Conservation (phyloP, 495 filamentous ascomycete species). For the Neurospora sp. region DNA sequence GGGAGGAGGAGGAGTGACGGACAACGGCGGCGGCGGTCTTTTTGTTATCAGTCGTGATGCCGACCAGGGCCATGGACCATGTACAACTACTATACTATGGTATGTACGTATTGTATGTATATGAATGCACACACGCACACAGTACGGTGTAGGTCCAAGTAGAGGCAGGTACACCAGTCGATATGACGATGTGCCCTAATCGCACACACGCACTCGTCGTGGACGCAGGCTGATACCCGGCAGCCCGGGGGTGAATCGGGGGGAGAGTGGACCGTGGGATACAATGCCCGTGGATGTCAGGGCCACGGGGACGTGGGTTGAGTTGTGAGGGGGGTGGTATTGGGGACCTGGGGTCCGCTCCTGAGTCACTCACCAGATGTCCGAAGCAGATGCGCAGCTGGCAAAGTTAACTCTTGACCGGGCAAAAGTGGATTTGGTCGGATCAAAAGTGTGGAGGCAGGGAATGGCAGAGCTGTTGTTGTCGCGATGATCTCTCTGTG, state of each 20-base stretch:
- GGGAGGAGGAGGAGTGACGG: neutral
- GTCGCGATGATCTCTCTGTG: conserved; percentile 44
- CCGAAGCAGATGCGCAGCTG: conserved; percentile 22
- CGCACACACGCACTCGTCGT: neutral
- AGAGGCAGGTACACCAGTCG: neutral
- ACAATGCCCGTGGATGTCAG: conserved; percentile 4
- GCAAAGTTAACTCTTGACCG: conserved; percentile 26
- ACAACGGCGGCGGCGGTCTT: neutral
- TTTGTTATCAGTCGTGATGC: neutral
- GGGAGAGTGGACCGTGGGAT: neutral
- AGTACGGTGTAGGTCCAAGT: neutral
- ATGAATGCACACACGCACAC: neutral
- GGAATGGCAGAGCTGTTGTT: conserved; percentile 40
- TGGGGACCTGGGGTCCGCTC: neutral
- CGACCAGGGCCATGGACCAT: neutral
- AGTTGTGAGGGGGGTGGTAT: neutral
- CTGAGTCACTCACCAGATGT: conserved; percentile 33
- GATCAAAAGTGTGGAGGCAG: conserved; percentile 24
- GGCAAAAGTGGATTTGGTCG: conserved; percentile 26
- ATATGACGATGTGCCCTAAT: conserved; percentile 1
- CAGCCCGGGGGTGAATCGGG: neutral
- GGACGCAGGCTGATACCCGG: neutral
- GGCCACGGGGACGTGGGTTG: neutral
- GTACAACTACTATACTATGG: neutral
- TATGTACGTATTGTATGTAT: neutral